Conservation (phyloP, 2,329 filamentous ascomycete genomes). For the Aspergillus glaucus region DNA sequence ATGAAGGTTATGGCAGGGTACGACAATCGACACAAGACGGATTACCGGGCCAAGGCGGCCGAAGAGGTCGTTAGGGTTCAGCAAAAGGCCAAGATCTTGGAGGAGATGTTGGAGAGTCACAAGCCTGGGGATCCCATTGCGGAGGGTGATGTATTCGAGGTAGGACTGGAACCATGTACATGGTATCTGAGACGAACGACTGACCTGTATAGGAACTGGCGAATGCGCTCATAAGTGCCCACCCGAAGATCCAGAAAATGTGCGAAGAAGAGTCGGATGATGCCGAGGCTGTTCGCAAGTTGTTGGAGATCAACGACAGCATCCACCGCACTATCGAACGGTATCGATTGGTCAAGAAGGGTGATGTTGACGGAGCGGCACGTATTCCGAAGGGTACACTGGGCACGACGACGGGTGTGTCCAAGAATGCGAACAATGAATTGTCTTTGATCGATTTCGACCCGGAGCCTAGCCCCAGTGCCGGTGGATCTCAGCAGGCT, state of each 20-base stretch:
- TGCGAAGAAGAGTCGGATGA: conserved; percentile 98
- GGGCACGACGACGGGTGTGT: conserved; percentile 58
- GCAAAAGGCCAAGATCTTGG: conserved; percentile 84
- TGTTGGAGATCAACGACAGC: conserved; percentile 96
- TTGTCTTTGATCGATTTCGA: conserved; percentile 89
- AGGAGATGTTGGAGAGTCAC: conserved; percentile 85
- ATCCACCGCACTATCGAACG: conserved; percentile 95
- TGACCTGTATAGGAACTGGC: conserved; percentile 63
- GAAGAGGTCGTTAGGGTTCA: conserved; percentile 93
- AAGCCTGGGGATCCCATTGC: conserved; percentile 72
- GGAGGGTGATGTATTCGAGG: conserved; percentile 63
- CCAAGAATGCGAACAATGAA: conserved; percentile 66
- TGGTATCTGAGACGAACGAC: neutral
- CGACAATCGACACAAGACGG: conserved; percentile 90
- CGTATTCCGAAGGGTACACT: conserved; percentile 78
- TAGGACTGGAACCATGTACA: conserved; percentile 22
- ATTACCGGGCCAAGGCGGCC: conserved; percentile 95
- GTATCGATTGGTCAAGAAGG: conserved; percentile 94
- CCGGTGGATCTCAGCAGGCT: conserved; percentile 39
- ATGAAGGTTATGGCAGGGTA: conserved; percentile 99
- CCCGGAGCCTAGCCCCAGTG: conserved; percentile 48
- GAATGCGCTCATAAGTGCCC: conserved; percentile 79
- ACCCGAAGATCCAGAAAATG: conserved; percentile 99
- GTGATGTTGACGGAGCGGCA: conserved; percentile 75
- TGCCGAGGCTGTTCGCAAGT: conserved; percentile 86